A percentile compares a stretch with the other conserved stretches of the same genome.
Evolutionary conservation across 1,139 yeast genomes (phyloP).

Genomic region (Sugiyamaella xylanicola): DNA sequence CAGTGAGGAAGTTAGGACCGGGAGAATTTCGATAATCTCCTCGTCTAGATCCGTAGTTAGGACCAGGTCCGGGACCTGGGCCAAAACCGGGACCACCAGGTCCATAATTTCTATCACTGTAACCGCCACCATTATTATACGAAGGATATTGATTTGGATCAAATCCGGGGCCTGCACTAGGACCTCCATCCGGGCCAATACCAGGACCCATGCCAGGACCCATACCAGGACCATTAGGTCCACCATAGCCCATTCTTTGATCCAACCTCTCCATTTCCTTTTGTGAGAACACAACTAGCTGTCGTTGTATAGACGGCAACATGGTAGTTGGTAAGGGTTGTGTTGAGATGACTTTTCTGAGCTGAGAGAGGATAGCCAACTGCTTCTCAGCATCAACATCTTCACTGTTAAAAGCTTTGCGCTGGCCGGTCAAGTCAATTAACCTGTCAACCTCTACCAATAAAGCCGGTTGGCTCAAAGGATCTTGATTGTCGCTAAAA

Average conservation of each 20-base stretch:
- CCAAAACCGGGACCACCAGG: constrained; percentile 2
- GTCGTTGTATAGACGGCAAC: constrained; percentile 47
- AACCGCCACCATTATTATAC: background rate
- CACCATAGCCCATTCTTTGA: constrained; percentile 6
- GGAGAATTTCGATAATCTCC: constrained; percentile 1
- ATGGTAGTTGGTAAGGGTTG: constrained; percentile 44
- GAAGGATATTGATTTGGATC: background rate
- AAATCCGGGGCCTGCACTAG: background rate
- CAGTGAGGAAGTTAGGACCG: constrained; percentile 7
- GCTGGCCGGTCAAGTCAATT: constrained; percentile 45
- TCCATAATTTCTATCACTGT: background rate
- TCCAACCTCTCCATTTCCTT: constrained; percentile 35
- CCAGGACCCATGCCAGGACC: too few relatives aligned
- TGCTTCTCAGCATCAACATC: constrained; percentile 47
- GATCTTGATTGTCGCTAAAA: constrained; percentile 18
- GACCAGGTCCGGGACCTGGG: constrained; percentile 7
- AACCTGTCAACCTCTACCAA: constrained; percentile 47
- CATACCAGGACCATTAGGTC: background rate
- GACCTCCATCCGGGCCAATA: background rate
- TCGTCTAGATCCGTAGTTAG: background rate
- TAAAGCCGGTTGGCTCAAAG: constrained; percentile 38
- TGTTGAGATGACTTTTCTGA: constrained; percentile 36
- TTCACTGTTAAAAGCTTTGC: constrained; percentile 43
- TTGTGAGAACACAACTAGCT: constrained; percentile 42
- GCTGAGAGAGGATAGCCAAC: constrained; percentile 39